A percentile compares a stretch with the other conserved stretches of the same genome.
Conservation (phyloP, 2,329 filamentous ascomycete species). For the Colletotrichum sp. region DNA sequence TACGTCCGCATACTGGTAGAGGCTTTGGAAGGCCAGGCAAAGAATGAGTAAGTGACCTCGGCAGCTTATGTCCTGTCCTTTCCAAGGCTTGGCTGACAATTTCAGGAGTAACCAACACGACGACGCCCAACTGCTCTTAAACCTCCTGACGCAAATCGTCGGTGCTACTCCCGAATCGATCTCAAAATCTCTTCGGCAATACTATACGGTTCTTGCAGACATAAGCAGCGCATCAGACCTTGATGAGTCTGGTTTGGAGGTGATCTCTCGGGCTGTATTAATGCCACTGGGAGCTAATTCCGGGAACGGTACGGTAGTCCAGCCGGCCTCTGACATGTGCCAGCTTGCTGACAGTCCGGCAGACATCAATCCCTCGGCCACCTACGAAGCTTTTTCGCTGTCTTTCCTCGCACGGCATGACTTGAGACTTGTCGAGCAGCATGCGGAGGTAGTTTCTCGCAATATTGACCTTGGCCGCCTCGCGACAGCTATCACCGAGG, state of each 20-base stretch:
- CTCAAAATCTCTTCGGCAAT: constrained; percentile 31
- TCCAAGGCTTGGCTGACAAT: background rate
- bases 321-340: background rate
- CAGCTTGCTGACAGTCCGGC: background rate
- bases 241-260: constrained; percentile 19
- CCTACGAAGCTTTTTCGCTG: constrained; percentile 42
- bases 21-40: constrained; percentile 29
- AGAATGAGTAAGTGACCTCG: background rate
- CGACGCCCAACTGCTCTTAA: constrained; percentile 36
- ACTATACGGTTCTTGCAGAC: constrained; percentile 45
- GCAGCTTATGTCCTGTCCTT: background rate
- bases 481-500: constrained; percentile 44
- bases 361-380: constrained; percentile 4
- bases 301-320: background rate
- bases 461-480: constrained; percentile 45
- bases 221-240: constrained; percentile 28
- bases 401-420: constrained; percentile 41
- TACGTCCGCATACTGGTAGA: constrained; percentile 42
- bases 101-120: constrained; percentile 19
- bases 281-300: constrained; percentile 20
- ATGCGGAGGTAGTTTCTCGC: constrained; percentile 39
- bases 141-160: constrained; percentile 38
- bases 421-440: constrained; percentile 46
- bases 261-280: constrained; percentile 24
- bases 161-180: constrained; percentile 32